phyloP scores from a whole-genome alignment of 1,284 basidiomycete genomes.

The Trichosporon faecale region DNA sequence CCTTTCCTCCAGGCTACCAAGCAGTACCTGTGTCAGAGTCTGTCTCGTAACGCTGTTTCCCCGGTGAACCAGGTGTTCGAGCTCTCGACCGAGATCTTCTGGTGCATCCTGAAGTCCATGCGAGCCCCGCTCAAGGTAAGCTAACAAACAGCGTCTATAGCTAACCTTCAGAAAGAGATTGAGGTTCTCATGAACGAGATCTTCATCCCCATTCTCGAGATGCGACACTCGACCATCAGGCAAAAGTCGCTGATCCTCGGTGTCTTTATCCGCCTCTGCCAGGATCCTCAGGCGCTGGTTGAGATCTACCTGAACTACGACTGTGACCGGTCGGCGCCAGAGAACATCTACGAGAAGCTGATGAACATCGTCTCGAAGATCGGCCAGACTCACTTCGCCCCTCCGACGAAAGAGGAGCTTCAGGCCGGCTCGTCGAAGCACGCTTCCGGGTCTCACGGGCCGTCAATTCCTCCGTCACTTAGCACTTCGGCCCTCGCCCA shows the following conservation, averaged over 20 bases:
- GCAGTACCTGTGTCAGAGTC: conserved; percentile 87
- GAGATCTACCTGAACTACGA: conserved; percentile 98
- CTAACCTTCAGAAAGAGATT: conserved; percentile 75
- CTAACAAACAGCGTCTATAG: not conserved
- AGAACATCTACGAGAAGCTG: conserved; percentile 94
- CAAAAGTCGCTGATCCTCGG: conserved; percentile 88
- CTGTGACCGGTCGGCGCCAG: conserved; percentile 84
- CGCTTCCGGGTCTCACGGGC: conserved; percentile 42
- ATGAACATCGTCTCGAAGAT: conserved; percentile 94
- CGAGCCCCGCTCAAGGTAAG: conserved; percentile 79
- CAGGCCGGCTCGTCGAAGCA: conserved; percentile 34
- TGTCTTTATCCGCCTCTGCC: conserved; percentile 79
- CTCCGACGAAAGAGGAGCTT: conserved; percentile 53
- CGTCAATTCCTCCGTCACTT: conserved; percentile 60
- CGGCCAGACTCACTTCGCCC: conserved; percentile 65
- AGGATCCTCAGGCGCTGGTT: conserved; percentile 92
- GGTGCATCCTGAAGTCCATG: conserved; percentile 89
- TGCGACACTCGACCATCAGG: conserved; percentile 91
- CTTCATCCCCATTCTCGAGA: conserved; percentile 97
- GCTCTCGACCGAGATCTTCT: conserved; percentile 96
- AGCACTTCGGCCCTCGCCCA: conserved; percentile 63
- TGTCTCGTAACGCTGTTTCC: conserved; percentile 94
- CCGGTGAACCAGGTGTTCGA: conserved; percentile 97
- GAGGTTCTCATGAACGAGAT: conserved; percentile 98
- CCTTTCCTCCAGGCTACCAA: conserved; percentile 87